Conservation (phyloP, 176 grass and related monocot genomes). For the Neostapfia colusana region DNA sequence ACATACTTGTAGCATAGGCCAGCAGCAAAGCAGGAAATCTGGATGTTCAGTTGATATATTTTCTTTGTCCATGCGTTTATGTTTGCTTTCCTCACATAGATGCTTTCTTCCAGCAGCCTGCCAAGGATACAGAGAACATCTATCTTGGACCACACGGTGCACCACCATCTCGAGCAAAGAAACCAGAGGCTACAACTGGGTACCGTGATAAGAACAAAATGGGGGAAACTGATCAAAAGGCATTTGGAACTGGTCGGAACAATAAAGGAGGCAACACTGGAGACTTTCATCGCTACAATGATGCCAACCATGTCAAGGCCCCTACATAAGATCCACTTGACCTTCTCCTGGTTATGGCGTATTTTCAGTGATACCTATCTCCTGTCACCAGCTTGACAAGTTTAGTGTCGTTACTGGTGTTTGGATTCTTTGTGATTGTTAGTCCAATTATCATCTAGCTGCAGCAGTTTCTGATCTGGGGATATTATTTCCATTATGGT, state of each 20-base stretch:
- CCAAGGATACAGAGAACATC: slow-evolving; percentile 71
- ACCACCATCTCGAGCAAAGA: slow-evolving; percentile 65
- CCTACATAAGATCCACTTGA: slow-evolving; percentile 58
- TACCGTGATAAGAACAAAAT: slow-evolving; percentile 61
- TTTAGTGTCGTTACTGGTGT: not conserved
- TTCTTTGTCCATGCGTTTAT: slow-evolving; percentile 6
- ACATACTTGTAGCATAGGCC: not conserved
- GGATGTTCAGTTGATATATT: not conserved
- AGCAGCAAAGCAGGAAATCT: slow-evolving; percentile 11
- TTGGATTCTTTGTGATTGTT: not conserved
- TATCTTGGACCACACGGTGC: slow-evolving; percentile 92
- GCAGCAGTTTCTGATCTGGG: slow-evolving; percentile 9
- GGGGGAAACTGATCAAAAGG: slow-evolving; percentile 61
- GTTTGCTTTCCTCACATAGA: not conserved
- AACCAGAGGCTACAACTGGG: slow-evolving; percentile 49
- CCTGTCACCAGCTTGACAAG: not conserved
- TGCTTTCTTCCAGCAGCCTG: slow-evolving; percentile 28
- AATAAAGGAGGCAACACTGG: slow-evolving; percentile 50
- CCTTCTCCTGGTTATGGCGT: slow-evolving; percentile 1
- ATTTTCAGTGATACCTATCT: slow-evolving; percentile 18
- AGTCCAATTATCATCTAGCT: not conserved
- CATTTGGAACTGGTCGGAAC: slow-evolving; percentile 41
- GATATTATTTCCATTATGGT: slow-evolving; percentile 1
- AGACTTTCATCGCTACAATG: slow-evolving; percentile 49
- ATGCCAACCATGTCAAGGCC: slow-evolving; percentile 47